Evolutionary conservation across 164 flowering plant species (phyloP).

Genomic region (Vitis riparia): DNA sequence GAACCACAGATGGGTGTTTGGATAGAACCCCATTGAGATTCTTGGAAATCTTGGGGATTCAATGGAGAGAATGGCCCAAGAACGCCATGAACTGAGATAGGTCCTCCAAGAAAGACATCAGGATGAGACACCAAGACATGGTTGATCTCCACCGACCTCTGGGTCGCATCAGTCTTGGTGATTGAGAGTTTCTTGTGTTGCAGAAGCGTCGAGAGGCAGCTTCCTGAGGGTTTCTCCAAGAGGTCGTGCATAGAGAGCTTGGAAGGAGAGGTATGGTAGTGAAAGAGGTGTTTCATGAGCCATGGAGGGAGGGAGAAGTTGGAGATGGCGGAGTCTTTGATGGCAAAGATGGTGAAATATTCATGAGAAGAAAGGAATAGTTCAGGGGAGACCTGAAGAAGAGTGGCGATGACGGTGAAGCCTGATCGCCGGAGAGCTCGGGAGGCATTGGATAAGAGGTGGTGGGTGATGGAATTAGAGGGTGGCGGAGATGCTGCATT

Average conservation of each 20-base stretch:
- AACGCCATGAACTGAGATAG: constrained; percentile 56
- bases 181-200: constrained; percentile 31
- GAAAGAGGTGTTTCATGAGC: constrained; percentile 36
- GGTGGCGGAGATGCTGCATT: constrained; percentile 4
- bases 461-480: background rate
- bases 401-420: constrained; percentile 49
- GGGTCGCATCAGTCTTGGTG: constrained; percentile 22
- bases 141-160: constrained; percentile 49
- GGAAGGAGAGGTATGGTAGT: constrained; percentile 52
- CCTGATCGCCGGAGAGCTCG: constrained; percentile 44
- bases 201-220: constrained; percentile 48
- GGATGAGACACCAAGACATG: constrained; percentile 51
- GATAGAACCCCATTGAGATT: constrained; percentile 14
- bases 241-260: constrained; percentile 35
- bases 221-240: constrained; percentile 26
- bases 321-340: constrained; percentile 48
- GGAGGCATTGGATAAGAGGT: constrained; percentile 37
- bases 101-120: constrained; percentile 45
- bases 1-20: constrained; percentile 26
- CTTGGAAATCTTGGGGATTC: constrained; percentile 8
- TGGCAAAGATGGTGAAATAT: constrained; percentile 54
- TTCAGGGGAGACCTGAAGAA: constrained; percentile 57
- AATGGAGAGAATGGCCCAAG: constrained; percentile 41
- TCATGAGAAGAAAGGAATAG: constrained; percentile 31
- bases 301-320: constrained; percentile 37